These are phyloP conservation scores for Vaccinium myrtillus DNA, from an alignment of 148 eudicot genomes.

Conservation along the genomic window DNA sequence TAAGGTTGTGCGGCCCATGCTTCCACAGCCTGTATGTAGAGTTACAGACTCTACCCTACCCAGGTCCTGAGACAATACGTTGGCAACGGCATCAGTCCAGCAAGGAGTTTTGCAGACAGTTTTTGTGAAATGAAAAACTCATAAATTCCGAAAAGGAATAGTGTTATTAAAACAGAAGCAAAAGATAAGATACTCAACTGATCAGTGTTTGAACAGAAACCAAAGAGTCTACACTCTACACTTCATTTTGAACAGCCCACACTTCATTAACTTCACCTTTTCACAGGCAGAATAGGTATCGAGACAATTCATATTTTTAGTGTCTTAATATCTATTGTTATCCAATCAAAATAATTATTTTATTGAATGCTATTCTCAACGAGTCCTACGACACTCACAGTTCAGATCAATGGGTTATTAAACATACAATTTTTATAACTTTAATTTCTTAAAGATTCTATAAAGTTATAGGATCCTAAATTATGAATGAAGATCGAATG, in stretches of 20 bases:
- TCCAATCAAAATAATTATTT: too few species aligned
- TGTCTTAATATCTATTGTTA: too few species aligned
- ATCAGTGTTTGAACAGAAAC: neutral
- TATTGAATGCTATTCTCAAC: too few species aligned
- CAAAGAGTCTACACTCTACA: neutral
- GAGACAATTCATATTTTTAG: too few species aligned
- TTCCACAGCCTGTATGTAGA: neutral
- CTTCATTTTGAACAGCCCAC: neutral
- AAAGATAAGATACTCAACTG: neutral
- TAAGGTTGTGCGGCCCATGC: constrained; percentile 4
- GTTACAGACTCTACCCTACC: neutral
- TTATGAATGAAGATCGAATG: too few species aligned
- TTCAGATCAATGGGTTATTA: too few species aligned
- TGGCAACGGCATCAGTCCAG: neutral
- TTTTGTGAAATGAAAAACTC: neutral
- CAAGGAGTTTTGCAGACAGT: neutral
- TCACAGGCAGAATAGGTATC: too few species aligned
- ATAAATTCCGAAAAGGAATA: neutral
- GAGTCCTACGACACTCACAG: too few species aligned
- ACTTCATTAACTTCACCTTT: neutral
- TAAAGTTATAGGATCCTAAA: too few species aligned
- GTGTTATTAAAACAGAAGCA: neutral
- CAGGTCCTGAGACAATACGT: neutral
- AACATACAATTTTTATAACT: too few species aligned
- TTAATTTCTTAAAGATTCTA: too few species aligned